These are phyloP conservation scores for Aureobasidium sp. DNA, from an alignment of 2,329 filamentous ascomycete species.

Conservation along the genomic window DNA sequence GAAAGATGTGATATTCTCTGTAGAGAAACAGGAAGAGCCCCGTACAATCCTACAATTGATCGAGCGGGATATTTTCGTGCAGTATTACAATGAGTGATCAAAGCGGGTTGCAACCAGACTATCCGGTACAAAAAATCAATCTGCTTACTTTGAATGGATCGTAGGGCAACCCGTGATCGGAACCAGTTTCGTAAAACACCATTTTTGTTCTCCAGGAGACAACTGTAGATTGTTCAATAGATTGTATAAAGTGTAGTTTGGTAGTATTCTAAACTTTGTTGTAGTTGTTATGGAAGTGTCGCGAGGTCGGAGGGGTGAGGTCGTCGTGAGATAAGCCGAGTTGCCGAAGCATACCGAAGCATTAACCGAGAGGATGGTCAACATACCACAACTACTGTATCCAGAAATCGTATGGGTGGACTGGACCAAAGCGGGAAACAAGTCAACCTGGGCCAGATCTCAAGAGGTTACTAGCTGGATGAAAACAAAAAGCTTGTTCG, in stretches of 20 bases:
- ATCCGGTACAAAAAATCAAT: background rate
- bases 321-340: background rate
- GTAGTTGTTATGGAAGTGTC: background rate
- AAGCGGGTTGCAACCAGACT: background rate
- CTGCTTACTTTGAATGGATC: slow-evolving; percentile 49
- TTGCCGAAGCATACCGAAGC: background rate
- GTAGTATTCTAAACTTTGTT: slow-evolving; percentile 18
- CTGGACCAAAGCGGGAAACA: too few relatives aligned
- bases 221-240: background rate
- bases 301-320: background rate
- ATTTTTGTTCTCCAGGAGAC: background rate
- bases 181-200: slow-evolving; percentile 50
- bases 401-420: too few relatives aligned
- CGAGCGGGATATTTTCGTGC: background rate
- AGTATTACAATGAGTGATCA: background rate
- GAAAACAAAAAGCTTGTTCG: too few relatives aligned
- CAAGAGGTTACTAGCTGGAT: too few relatives aligned
- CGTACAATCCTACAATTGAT: too few relatives aligned
- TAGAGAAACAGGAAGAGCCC: too few relatives aligned
- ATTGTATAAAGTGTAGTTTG: too few relatives aligned
- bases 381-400: too few relatives aligned
- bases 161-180: slow-evolving; percentile 44
- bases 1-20: too few relatives aligned
- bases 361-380: background rate
- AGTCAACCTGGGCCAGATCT: too few relatives aligned